Evolutionary conservation across 108 stramenopile genomes (phyloP), one percentile per base, ranked within the genome.

Genomic region (Pseudonitzschia multiseries): DNA sequence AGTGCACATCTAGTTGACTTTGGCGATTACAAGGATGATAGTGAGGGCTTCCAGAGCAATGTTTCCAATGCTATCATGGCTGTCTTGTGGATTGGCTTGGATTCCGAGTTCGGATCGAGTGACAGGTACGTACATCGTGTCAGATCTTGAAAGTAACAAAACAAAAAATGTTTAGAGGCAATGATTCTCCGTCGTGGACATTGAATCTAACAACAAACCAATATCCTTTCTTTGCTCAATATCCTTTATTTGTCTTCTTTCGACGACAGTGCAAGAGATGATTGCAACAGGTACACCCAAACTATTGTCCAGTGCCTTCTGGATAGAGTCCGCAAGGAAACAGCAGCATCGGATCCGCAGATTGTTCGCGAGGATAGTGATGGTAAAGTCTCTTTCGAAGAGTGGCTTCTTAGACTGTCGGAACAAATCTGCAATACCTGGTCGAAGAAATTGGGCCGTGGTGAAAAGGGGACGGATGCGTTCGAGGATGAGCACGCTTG

Each of bases 71-170:
- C 66, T 17, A 50, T 67, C 8, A 2, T 67, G 46, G 66, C 66
- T 17, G 46, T 67, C 27, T 48, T 67, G 44, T 67, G 66, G 66
- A 44, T 41, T 28, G 43, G 46, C 0, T 67, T 67, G 46, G 43
- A 67, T 50, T 44, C 42, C 20, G 24, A 20, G 33, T 48, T 67
- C n/a, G 66, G 26, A 13, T 67, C 66, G 27, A 67, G 66, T 29
- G 28, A 46, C 15, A 42, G 33, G 64, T 65, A 65, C 22, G 64
- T 65, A 14, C 46, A 6, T 6, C 6, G 42, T 42, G 42, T 10
- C 8, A 42, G 42, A 42, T 42, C 42, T 42, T 10, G 42, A 6
- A 10, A 10, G 10, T 10, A 42, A 9, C 42, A 42, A 42, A 42
- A 42, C 8, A 6, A 42, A 10, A 42, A 9, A 9, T 42, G 42